A percentile compares a stretch with the other conserved stretches of the same genome.
Evolutionary conservation across 2,329 filamentous ascomycete species (phyloP).

Genomic region (Penicillium janthinellum): DNA sequence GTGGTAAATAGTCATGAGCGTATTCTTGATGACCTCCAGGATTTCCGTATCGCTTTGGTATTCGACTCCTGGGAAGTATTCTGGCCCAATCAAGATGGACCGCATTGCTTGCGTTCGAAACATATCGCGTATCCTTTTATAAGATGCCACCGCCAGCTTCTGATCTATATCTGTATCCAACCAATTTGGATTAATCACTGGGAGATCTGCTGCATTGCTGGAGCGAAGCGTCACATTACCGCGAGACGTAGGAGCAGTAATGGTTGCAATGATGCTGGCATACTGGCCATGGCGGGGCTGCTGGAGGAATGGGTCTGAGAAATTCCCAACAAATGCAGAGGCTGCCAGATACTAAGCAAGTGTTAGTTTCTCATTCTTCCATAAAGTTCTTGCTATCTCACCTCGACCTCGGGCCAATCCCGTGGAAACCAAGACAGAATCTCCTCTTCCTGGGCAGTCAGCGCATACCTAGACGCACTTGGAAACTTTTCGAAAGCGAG

Average conservation of each 20-base stretch:
- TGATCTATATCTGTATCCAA: constrained; percentile 47
- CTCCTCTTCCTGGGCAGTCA: constrained; percentile 21
- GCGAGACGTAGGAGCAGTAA: constrained; percentile 45
- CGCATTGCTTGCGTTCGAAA: constrained; percentile 34
- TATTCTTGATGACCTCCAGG: constrained; percentile 35
- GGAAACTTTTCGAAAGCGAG: constrained; percentile 40
- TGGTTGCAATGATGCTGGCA: constrained; percentile 27
- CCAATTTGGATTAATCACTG: constrained; percentile 53
- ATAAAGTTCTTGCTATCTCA: constrained; percentile 1
- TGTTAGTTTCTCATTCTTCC: not conserved
- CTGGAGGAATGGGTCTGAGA: constrained; percentile 23
- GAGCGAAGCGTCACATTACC: constrained; percentile 49
- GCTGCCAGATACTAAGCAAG: constrained; percentile 30
- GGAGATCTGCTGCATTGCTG: constrained; percentile 34
- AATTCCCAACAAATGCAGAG: constrained; percentile 33
- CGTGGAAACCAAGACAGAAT: constrained; percentile 33
- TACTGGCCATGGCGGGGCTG: constrained; percentile 33
- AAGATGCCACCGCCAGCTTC: constrained; percentile 48
- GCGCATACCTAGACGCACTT: constrained; percentile 14
- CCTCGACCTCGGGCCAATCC: constrained; percentile 45
- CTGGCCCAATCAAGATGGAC: constrained; percentile 36
- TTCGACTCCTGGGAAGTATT: constrained; percentile 43
- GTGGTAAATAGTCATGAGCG: constrained; percentile 35
- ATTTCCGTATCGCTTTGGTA: constrained; percentile 49
- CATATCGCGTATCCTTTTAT: constrained; percentile 47